phyloP scores from a whole-genome alignment of 345 rosid genomes.

The Excoecaria cochinchinensis region DNA sequence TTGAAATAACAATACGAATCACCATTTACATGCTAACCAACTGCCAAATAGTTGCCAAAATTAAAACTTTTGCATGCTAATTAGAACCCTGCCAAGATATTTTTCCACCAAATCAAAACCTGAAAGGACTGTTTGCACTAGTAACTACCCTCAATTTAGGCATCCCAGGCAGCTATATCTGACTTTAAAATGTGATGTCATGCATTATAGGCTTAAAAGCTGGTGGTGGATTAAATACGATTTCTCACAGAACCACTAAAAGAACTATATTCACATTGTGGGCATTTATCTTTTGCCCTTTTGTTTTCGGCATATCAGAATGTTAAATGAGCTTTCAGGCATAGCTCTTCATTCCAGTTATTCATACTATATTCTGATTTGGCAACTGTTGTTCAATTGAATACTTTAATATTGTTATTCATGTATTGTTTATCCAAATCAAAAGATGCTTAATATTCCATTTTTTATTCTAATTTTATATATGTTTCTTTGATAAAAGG shows the following conservation, averaged over 20 bases:
- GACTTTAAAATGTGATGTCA: neutral
- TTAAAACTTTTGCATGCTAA: neutral
- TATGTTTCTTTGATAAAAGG: constrained; percentile 35
- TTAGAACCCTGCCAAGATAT: neutral
- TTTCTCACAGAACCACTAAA: neutral
- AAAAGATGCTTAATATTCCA: constrained; percentile 1
- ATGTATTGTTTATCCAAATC: neutral
- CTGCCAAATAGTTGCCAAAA: neutral
- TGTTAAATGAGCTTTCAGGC: no score
- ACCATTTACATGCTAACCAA: neutral
- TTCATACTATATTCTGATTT: neutral
- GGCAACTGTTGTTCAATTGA: neutral
- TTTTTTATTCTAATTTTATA: neutral
- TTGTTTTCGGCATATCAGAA: no score
- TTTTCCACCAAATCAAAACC: neutral
- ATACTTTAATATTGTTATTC: neutral
- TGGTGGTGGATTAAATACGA: neutral
- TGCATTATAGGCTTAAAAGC: neutral
- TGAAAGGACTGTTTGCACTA: neutral
- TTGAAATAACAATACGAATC: neutral
- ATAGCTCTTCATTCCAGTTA: neutral
- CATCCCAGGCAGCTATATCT: neutral
- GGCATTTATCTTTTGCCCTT: neutral
- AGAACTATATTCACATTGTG: neutral
- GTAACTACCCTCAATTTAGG: neutral